Evolutionary conservation across 2,329 filamentous ascomycete genomes (phyloP).

Genomic region (Fusarium sp.): DNA sequence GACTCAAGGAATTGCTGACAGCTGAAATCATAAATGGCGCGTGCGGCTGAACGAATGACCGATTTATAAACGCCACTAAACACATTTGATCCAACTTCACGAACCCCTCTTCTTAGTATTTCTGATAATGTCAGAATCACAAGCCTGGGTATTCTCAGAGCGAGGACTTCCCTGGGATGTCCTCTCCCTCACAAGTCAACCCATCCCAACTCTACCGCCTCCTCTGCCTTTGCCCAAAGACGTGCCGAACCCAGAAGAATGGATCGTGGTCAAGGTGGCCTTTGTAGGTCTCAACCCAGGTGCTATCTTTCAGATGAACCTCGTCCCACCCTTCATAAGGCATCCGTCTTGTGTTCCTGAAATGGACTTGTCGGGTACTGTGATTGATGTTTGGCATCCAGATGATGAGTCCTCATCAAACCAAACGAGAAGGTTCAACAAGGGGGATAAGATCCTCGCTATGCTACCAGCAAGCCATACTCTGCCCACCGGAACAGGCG

Average conservation of each 20-base stretch:
- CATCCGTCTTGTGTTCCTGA: conserved; percentile 55
- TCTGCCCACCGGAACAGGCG: conserved; percentile 47
- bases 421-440: conserved; percentile 15
- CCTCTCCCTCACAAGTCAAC: conserved; percentile 2
- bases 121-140: neutral
- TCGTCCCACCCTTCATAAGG: conserved; percentile 56
- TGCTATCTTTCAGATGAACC: conserved; percentile 57
- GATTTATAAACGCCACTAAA: neutral
- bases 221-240: conserved; percentile 47
- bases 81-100: neutral
- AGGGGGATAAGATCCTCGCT: conserved; percentile 6
- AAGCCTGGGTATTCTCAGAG: conserved; percentile 7
- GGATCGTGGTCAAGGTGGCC: conserved; percentile 56
- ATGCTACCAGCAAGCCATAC: conserved; percentile 10
- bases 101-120: neutral
- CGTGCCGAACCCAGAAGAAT: conserved; percentile 49
- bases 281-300: conserved; percentile 61
- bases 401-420: conserved; percentile 26
- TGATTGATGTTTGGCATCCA: conserved; percentile 54
- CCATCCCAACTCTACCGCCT: neutral
- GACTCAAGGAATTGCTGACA: neutral
- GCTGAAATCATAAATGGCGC: neutral
- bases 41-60: neutral
- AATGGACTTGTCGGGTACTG: conserved; percentile 58
- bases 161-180: conserved; percentile 8